Conservation (phyloP, 2,329 filamentous ascomycete genomes). For the Trichoderma sp. region DNA sequence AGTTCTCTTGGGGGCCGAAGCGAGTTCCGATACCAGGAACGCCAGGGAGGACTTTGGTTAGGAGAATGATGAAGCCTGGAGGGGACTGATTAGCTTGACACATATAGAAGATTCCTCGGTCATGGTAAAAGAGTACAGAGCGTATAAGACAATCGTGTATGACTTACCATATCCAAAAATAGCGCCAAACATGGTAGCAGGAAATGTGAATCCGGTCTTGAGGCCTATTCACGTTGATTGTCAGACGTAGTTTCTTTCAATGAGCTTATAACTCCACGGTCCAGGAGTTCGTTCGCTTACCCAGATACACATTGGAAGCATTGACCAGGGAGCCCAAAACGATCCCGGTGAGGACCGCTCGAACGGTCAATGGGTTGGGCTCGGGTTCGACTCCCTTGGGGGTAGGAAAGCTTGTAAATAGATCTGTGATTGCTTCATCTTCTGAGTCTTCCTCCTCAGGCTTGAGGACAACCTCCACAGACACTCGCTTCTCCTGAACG, state of each 20-base stretch:
- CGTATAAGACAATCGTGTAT: background rate
- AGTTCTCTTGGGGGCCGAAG: slow-evolving; percentile 66
- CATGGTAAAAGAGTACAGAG: background rate
- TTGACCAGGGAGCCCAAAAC: slow-evolving; percentile 63
- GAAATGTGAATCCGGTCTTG: slow-evolving; percentile 57
- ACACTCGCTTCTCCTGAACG: slow-evolving; percentile 34
- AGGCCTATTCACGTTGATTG: slow-evolving; percentile 41
- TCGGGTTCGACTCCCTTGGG: slow-evolving; percentile 49
- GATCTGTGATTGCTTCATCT: slow-evolving; percentile 41
- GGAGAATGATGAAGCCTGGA: slow-evolving; percentile 53
- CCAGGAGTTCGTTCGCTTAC: slow-evolving; percentile 38
- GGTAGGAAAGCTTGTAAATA: slow-evolving; percentile 48
- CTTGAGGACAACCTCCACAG: slow-evolving; percentile 37
- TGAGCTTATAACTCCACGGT: no score
- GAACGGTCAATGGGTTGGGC: slow-evolving; percentile 56
- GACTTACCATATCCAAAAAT: slow-evolving; percentile 58
- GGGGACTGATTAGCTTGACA: background rate
- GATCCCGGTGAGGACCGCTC: slow-evolving; percentile 59
- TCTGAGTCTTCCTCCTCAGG: slow-evolving; percentile 34
- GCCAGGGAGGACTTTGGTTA: slow-evolving; percentile 53
- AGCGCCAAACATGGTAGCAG: slow-evolving; percentile 54
- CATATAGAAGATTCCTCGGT: accelerated
- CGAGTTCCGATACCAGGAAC: slow-evolving; percentile 57
- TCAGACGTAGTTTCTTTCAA: background rate
- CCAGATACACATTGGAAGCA: slow-evolving; percentile 65